Base-by-base conservation (phyloP, 148 eudicot species). In the Oxyria digyna region DNA sequence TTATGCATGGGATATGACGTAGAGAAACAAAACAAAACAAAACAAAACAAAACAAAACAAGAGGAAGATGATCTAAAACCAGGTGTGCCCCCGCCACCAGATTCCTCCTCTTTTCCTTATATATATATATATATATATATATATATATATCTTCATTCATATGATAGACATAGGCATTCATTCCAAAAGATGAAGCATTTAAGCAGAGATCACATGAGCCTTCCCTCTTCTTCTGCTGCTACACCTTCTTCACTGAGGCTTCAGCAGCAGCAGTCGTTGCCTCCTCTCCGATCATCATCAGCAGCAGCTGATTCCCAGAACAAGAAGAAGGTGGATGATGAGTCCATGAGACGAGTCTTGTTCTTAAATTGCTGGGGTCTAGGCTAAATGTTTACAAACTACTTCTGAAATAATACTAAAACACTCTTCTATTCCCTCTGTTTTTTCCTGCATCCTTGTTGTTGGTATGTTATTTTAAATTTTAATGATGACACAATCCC, bases 291-390 rank as follows among this genome's bases (percentile, higher is more conserved):
- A 27, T 26, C 64, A 14, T n/a, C n/a, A n/a, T n/a, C n/a, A n/a
- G n/a, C n/a, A n/a, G n/a, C n/a, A n/a, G n/a, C 18, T 13, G 64
- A 29, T n/a, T n/a, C n/a, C 64, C 33, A 57, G 33, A 57, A 29
- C 6, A 57, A 8, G 64, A 65, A 57, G n/a, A 65, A 27, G 21
- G 74, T 62, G 8, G 82, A 79, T 4, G 82, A 79, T 4, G 79
- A 76, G 63, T 79, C 79, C 37, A 59, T 73, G 68, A 75, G 62
- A 29, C 72, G 73, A 48, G 72, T 78, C 74, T 72, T 81, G 78
- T 78, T 75, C 43, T 23, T 70, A 33, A 57, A 68, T 59, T 72
- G 79, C 54, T 76, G 79, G 79, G 79, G 69, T 17, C 79, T 72
- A 41, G 64, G 55, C 46, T 74, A 52, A 68, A 2, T 35, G 38